Percentiles rank a stretch among this genome's conserved stretches.
Evolutionary conservation across 768 basidiomycete genomes (phyloP).

Genomic region (Phanerochaete carnosa): DNA sequence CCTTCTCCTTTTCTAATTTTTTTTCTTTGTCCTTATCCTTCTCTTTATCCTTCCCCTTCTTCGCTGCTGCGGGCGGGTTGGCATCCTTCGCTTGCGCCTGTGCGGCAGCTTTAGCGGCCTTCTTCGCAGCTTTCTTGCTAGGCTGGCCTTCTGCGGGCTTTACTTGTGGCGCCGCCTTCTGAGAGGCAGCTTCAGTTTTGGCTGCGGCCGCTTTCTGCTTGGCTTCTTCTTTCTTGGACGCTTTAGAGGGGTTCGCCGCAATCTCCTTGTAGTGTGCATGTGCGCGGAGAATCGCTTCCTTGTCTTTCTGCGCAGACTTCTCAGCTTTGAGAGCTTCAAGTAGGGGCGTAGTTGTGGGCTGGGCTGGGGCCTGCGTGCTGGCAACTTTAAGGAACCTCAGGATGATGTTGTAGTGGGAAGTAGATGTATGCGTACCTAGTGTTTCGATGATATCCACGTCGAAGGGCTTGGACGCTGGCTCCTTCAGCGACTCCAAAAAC

Average conservation of each 20-base stretch:
- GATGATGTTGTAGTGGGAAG: not conserved
- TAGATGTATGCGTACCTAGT: slow-evolving; percentile 41
- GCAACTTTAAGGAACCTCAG: slow-evolving; percentile 46
- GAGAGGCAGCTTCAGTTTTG: slow-evolving; percentile 6
- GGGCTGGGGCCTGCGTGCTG: slow-evolving; percentile 52
- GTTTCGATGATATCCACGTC: slow-evolving; percentile 66
- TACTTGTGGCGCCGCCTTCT: slow-evolving; percentile 10
- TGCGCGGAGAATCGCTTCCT: slow-evolving; percentile 66
- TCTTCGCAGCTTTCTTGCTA: slow-evolving; percentile 38
- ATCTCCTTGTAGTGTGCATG: slow-evolving; percentile 70
- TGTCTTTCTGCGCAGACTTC: slow-evolving; percentile 65
- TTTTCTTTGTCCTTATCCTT: not conserved
- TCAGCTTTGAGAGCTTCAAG: slow-evolving; percentile 91
- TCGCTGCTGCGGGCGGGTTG: slow-evolving; percentile 1
- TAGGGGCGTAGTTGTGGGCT: slow-evolving; percentile 84
- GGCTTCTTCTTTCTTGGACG: slow-evolving; percentile 36
- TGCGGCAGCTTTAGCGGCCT: slow-evolving; percentile 15
- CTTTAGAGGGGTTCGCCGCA: slow-evolving; percentile 25
- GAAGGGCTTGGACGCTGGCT: slow-evolving; percentile 36
- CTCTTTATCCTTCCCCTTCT: not conserved
- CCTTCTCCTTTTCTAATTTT: too few species aligned
- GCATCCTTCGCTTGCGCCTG: not conserved
- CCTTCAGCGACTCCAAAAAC: slow-evolving; percentile 73
- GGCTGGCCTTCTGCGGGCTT: slow-evolving; percentile 14
- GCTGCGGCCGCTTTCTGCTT: slow-evolving; percentile 31